Evolutionary conservation across 2,329 filamentous ascomycete genomes (phyloP).

Genomic region (Hypoxylon sp.): DNA sequence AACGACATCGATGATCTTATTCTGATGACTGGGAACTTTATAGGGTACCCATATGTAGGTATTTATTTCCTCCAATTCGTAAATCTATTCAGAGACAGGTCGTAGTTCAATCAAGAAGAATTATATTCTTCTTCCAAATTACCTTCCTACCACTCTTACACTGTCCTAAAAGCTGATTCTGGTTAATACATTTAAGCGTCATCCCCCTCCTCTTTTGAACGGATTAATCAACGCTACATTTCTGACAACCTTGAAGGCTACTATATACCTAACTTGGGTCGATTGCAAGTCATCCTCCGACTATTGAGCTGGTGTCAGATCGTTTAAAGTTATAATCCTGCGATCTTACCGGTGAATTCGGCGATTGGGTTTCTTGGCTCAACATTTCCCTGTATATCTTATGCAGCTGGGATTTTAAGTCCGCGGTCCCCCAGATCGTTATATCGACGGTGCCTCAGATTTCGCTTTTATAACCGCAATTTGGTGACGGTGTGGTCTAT

Average conservation of each 20-base stretch:
- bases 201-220: constrained; percentile 7
- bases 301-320: constrained; percentile 7
- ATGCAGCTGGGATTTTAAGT: constrained; percentile 17
- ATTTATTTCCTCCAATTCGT: constrained; percentile 1
- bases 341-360: background rate
- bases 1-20: constrained; percentile 39
- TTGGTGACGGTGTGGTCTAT: background rate
- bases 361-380: background rate
- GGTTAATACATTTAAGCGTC: constrained; percentile 9
- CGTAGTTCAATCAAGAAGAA: no score
- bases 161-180: constrained; percentile 3
- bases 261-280: background rate
- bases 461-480: background rate
- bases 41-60: no score
- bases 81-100: background rate
- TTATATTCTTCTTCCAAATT: no score
- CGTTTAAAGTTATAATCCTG: background rate
- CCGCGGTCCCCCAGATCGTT: constrained; percentile 1
- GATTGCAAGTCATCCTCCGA: constrained; percentile 2
- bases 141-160: background rate
- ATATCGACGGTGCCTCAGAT: constrained; percentile 8
- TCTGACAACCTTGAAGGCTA: background rate
- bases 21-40: background rate
- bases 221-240: constrained; percentile 10
- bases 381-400: background rate